Evolutionary conservation across 164 flowering plant genomes (phyloP).

Genomic region (Umbellularia californica): DNA sequence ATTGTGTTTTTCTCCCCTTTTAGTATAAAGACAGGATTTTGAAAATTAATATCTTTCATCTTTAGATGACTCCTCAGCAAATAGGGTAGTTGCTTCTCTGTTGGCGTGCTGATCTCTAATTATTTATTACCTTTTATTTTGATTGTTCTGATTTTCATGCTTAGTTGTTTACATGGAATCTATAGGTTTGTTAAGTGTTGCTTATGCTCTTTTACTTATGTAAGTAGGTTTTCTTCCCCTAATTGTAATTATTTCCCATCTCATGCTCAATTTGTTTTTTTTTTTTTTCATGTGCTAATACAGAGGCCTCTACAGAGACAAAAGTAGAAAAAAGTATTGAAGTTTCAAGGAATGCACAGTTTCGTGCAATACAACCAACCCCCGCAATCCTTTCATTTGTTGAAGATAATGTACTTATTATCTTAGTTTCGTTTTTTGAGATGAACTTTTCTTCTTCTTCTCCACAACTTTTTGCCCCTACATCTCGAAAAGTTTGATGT

Average conservation of each 20-base stretch:
- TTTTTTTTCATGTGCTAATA: not conserved
- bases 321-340: slow-evolving; percentile 34
- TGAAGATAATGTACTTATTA: slow-evolving; percentile 72
- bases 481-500: too few relatives aligned
- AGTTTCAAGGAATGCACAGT: slow-evolving; percentile 84
- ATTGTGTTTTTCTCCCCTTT: too few relatives aligned
- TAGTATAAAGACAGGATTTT: too few relatives aligned
- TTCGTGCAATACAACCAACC: slow-evolving; percentile 90
- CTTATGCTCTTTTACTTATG: not conserved
- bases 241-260: not conserved
- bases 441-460: too few relatives aligned
- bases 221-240: not conserved
- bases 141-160: not conserved
- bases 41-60: too few relatives aligned
- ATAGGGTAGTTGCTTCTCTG: too few relatives aligned
- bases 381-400: slow-evolving; percentile 78
- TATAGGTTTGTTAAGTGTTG: not conserved
- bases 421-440: not conserved
- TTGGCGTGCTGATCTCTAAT: too few relatives aligned
- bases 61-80: too few relatives aligned
- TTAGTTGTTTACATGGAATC: not conserved
- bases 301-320: slow-evolving; percentile 24
- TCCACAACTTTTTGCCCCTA: too few relatives aligned
- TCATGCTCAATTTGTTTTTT: not conserved
- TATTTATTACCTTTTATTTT: not conserved